These are phyloP conservation scores for Hordeum marinum DNA, from an alignment of 176 grass and related monocot genomes.

Conservation along the genomic window DNA sequence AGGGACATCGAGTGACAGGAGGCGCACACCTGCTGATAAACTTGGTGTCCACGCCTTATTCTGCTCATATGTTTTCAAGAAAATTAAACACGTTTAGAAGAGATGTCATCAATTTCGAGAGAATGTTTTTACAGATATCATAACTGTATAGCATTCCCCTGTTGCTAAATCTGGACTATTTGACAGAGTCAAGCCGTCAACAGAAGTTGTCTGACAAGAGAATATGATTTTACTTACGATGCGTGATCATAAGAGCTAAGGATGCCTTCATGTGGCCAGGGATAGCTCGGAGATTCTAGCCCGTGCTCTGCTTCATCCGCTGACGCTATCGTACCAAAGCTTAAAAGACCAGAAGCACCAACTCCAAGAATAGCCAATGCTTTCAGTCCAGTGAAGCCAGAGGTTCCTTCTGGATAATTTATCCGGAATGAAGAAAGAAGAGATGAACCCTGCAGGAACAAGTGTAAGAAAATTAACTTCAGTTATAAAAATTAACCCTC, in stretches of 20 bases:
- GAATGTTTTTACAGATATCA: neutral
- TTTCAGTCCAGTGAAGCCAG: slow-evolving; percentile 45
- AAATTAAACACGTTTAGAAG: neutral
- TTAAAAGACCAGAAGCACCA: slow-evolving; percentile 71
- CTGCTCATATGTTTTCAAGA: slow-evolving; percentile 34
- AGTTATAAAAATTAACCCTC: neutral
- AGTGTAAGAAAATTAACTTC: neutral
- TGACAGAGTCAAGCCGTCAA: neutral
- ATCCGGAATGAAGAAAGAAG: slow-evolving; percentile 38
- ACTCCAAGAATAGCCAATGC: slow-evolving; percentile 70
- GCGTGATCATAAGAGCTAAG: slow-evolving; percentile 95
- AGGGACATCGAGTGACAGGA: slow-evolving; percentile 97
- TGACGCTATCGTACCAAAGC: slow-evolving; percentile 68
- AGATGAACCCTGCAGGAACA: slow-evolving; percentile 47
- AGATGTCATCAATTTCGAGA: neutral
- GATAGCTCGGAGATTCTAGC: slow-evolving; percentile 62
- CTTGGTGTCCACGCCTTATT: slow-evolving; percentile 93
- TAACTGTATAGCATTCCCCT: neutral
- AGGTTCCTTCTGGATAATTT: slow-evolving; percentile 42
- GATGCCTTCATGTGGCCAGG: slow-evolving; percentile 96
- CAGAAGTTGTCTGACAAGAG: neutral
- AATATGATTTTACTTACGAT: slow-evolving; percentile 59
- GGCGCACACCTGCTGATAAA: slow-evolving; percentile 95
- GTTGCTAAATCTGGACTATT: neutral
- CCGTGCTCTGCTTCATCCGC: slow-evolving; percentile 98